Conservation (phyloP, 176 grass and related monocot species). For the Saccharum officinarum region DNA sequence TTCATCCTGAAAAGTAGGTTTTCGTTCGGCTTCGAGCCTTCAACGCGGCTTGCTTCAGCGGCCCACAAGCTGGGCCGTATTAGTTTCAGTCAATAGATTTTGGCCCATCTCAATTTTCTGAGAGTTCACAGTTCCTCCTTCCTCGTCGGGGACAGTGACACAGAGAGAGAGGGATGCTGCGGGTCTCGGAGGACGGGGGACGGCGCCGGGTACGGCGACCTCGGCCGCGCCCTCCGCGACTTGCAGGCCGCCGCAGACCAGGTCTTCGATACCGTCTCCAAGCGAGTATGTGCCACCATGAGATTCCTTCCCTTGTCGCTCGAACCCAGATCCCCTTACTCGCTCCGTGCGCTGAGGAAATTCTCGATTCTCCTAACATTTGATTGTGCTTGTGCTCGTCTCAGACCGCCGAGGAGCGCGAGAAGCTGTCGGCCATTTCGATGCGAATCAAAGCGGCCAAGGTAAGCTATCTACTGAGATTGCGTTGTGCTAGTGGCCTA, state of each 20-base stretch:
- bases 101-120: background rate
- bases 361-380: background rate
- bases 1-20: too few relatives aligned
- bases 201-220: constrained; percentile 57
- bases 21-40: too few relatives aligned
- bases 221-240: constrained; percentile 63
- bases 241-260: constrained; percentile 62
- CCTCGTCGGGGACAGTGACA: background rate
- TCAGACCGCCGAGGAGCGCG: constrained; percentile 54
- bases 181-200: constrained; percentile 68
- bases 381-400: background rate
- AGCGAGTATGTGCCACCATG: constrained; percentile 30
- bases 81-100: background rate
- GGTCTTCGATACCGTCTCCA: constrained; percentile 57
- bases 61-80: background rate
- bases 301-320: background rate
- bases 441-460: constrained; percentile 60
- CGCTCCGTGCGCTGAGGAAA: background rate
- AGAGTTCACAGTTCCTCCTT: background rate
- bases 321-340: background rate
- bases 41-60: too few relatives aligned
- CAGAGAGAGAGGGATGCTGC: constrained; percentile 37
- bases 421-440: constrained; percentile 65
- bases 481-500: background rate
- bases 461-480: constrained; percentile 22